Evolutionary conservation across 441 rosid genomes (phyloP).

Genomic region (Raphanus hybrid): DNA sequence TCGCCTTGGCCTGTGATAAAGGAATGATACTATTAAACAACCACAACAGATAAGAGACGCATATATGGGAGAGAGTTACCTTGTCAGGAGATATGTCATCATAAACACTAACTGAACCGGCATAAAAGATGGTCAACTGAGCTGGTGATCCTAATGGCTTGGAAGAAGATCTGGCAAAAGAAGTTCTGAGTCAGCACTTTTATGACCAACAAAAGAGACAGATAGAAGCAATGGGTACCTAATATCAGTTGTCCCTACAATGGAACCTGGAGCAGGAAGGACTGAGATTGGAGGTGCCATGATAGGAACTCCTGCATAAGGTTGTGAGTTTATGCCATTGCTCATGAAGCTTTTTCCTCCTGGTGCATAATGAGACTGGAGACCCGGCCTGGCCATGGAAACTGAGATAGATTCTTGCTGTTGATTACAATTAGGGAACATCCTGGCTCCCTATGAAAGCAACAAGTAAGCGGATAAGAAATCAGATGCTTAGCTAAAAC

Average conservation of each 20-base stretch:
- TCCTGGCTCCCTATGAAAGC: slow-evolving; percentile 52
- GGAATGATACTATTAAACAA: slow-evolving; percentile 26
- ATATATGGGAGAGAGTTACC: slow-evolving; percentile 37
- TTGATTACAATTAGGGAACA: slow-evolving; percentile 51
- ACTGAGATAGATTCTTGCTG: slow-evolving; percentile 54
- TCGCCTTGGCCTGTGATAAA: slow-evolving; percentile 59
- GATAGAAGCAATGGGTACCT: slow-evolving; percentile 50
- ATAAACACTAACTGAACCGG: slow-evolving; percentile 64
- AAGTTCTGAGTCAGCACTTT: slow-evolving; percentile 7
- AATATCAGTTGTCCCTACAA: slow-evolving; percentile 69
- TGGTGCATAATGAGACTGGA: slow-evolving; percentile 54
- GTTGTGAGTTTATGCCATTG: slow-evolving; percentile 45
- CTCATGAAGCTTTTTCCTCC: slow-evolving; percentile 41
- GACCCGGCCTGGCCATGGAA: slow-evolving; percentile 51
- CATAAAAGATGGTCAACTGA: slow-evolving; percentile 66
- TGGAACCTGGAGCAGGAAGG: slow-evolving; percentile 54
- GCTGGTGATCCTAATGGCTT: slow-evolving; percentile 52
- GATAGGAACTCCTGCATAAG: slow-evolving; percentile 60
- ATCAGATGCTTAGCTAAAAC: slow-evolving; percentile 24
- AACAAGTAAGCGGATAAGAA: slow-evolving; percentile 12
- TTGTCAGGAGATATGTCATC: slow-evolving; percentile 67
- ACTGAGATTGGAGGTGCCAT: slow-evolving; percentile 58
- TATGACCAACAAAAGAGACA: slow-evolving; percentile 5
- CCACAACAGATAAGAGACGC: not conserved
- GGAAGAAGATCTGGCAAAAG: slow-evolving; percentile 50